These are phyloP conservation scores for Apophysomyces ossiformis DNA, from an alignment of 371 early-diverging fungal genomes.

Conservation along the genomic window DNA sequence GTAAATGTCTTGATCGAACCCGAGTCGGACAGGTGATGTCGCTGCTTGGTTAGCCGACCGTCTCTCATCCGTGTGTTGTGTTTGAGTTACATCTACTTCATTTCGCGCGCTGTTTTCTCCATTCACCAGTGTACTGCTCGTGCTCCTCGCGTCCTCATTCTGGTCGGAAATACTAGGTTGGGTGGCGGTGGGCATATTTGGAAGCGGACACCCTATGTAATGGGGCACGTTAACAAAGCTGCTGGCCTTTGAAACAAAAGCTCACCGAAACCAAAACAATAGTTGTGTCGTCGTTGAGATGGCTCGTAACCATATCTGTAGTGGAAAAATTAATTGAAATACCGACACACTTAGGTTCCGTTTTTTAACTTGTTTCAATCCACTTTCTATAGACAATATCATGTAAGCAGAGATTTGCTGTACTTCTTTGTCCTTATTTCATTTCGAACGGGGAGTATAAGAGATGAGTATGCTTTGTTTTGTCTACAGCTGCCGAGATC, in stretches of 20 bases:
- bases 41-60: not conserved
- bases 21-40: slow-evolving; percentile 49
- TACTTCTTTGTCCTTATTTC: no score
- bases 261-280: not conserved
- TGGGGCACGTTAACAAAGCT: slow-evolving; percentile 4
- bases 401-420: no score
- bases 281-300: not conserved
- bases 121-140: slow-evolving; percentile 65
- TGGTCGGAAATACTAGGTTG: slow-evolving; percentile 24
- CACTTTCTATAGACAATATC: no score
- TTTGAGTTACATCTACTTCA: slow-evolving; percentile 31
- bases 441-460: no score
- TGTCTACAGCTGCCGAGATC: no score
- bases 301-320: no score
- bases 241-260: not conserved
- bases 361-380: no score
- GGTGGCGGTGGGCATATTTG: slow-evolving; percentile 37
- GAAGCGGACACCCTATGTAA: not conserved
- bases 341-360: no score
- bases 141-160: slow-evolving; percentile 62
- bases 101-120: slow-evolving; percentile 45
- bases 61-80: slow-evolving; percentile 12
- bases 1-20: slow-evolving; percentile 59
- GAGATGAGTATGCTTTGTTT: no score
- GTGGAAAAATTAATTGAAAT: no score